Conservation (phyloP, 2,329 filamentous ascomycete genomes). For the Beauveria scarabaeidicola region DNA sequence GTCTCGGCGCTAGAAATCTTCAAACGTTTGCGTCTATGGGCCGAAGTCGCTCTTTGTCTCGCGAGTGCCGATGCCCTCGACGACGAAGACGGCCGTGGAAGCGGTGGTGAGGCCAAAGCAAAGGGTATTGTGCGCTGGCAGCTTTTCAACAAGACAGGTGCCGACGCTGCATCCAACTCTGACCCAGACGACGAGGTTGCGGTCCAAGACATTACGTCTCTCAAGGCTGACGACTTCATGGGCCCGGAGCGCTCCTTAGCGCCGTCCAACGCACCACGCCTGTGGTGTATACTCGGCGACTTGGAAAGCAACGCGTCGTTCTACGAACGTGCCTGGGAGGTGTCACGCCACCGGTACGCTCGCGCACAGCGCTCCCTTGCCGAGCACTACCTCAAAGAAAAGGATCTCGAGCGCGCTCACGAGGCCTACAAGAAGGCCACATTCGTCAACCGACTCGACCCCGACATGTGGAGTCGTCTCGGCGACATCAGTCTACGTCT, state of each 20-base stretch:
- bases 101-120: slow-evolving; percentile 68
- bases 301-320: slow-evolving; percentile 65
- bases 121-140: slow-evolving; percentile 67
- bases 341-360: slow-evolving; percentile 72
- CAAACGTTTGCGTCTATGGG: slow-evolving; percentile 86
- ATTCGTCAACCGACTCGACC: slow-evolving; percentile 69
- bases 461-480: slow-evolving; percentile 79
- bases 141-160: slow-evolving; percentile 59
- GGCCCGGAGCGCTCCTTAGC: slow-evolving; percentile 61
- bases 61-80: slow-evolving; percentile 54
- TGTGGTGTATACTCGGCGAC: slow-evolving; percentile 92
- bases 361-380: slow-evolving; percentile 83
- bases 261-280: slow-evolving; percentile 72
- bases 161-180: slow-evolving; percentile 20
- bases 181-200: slow-evolving; percentile 44
- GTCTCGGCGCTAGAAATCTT: slow-evolving; percentile 92
- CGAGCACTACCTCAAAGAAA: slow-evolving; percentile 61
- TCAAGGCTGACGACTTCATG: slow-evolving; percentile 43
- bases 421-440: slow-evolving; percentile 74
- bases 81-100: slow-evolving; percentile 44
- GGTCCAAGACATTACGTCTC: slow-evolving; percentile 41
- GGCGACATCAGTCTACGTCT: slow-evolving; percentile 82
- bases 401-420: slow-evolving; percentile 60
- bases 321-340: slow-evolving; percentile 81
- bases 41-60: slow-evolving; percentile 86